Evolutionary conservation across 1,139 yeast species (phyloP).

Genomic region (Arxiozyma slooffiae): DNA sequence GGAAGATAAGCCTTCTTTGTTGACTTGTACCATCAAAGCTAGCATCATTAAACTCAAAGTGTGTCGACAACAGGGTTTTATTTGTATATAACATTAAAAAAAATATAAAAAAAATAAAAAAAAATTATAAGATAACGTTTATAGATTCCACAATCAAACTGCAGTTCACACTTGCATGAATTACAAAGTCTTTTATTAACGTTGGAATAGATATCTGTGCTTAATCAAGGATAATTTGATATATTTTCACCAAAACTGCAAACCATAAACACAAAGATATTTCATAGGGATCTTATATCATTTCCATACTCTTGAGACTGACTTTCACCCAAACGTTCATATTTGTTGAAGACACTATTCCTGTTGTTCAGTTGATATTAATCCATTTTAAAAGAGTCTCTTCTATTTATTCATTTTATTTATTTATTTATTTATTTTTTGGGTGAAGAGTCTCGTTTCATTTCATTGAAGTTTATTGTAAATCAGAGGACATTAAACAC

Average conservation of each 20-base stretch:
- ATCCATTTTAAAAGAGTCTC: constrained; percentile 24
- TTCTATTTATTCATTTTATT: constrained; percentile 32
- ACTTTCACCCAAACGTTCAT: constrained; percentile 34
- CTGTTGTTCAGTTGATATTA: constrained; percentile 16
- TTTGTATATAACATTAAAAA: too few relatives aligned
- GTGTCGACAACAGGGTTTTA: too few relatives aligned
- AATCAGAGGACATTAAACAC: not conserved
- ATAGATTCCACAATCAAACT: constrained; percentile 20
- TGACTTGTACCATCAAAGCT: constrained; percentile 42
- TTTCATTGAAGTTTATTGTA: too few relatives aligned
- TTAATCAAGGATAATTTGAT: constrained; percentile 36
- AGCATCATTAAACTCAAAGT: constrained; percentile 49
- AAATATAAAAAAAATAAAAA: too few relatives aligned
- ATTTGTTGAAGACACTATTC: constrained; percentile 37
- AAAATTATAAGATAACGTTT: constrained; percentile 19
- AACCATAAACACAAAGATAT: constrained; percentile 46
- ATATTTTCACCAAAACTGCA: constrained; percentile 38
- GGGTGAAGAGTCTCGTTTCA: constrained; percentile 34
- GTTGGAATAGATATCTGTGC: constrained; percentile 19
- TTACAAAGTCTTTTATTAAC: constrained; percentile 13
- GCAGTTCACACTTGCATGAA: constrained; percentile 25
- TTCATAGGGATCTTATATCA: constrained; percentile 15
- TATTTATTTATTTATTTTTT: constrained; percentile 36
- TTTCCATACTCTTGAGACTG: not conserved
- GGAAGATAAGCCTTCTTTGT: constrained; percentile 44